Conservation (phyloP, 306 rosid species). For the Boehmeria nivea region DNA sequence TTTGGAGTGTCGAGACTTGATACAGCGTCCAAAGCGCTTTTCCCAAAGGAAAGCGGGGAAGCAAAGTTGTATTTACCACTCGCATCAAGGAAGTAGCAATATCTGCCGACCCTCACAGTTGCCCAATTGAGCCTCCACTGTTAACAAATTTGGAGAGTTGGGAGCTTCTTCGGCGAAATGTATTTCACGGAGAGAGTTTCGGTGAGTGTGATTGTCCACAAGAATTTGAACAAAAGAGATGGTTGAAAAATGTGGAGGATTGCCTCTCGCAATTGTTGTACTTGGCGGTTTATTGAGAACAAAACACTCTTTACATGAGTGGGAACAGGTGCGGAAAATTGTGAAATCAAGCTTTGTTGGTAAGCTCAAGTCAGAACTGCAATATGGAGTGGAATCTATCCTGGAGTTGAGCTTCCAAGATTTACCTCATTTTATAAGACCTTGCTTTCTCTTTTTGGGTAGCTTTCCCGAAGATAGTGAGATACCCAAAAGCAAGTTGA, state of each 20-base stretch:
- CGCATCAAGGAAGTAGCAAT: slow-evolving; percentile 10
- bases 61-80: slow-evolving; percentile 9
- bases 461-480: slow-evolving; percentile 47
- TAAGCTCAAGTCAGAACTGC: background rate
- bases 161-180: slow-evolving; percentile 10
- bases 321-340: background rate
- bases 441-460: slow-evolving; percentile 46
- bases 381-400: background rate
- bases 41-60: background rate
- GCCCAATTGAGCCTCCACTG: background rate
- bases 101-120: background rate
- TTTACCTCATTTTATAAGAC: too few relatives aligned
- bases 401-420: background rate
- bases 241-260: background rate
- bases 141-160: slow-evolving; percentile 5
- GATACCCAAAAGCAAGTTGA: slow-evolving; percentile 32
- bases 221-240: background rate
- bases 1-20: slow-evolving; percentile 11
- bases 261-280: background rate
- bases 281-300: background rate
- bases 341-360: background rate
- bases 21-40: background rate
- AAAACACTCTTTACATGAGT: background rate
- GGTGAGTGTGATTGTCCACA: background rate
- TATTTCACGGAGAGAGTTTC: background rate